Evolutionary conservation across 2,329 filamentous ascomycete species (phyloP), one percentile per base, ranked within the genome.

Genomic region (Tolypocladium paradoxum): DNA sequence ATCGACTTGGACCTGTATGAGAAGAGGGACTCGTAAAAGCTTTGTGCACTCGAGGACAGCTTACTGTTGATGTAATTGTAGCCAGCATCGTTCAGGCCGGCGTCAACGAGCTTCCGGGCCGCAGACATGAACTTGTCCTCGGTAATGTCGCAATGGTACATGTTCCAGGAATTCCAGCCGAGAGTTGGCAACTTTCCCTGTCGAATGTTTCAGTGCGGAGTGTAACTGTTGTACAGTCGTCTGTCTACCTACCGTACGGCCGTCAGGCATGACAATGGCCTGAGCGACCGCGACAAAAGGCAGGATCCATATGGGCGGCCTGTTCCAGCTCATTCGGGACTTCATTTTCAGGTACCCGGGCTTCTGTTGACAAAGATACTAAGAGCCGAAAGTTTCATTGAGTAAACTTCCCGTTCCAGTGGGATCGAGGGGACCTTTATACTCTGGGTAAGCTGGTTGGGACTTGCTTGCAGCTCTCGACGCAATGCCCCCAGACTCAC

Each of bases 121-220:
- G 74, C 71, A 29, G 68, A 66, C 8, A 78, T 56, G 56, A 82
- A 74, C n/a, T 74, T 68, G 3, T 65, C 64, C 59, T 79, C 74
- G 51, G 71, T 72, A 52, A 81, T 77, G 52, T 76, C 65, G 63
- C 77, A 79, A 29, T 65, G 65, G 56, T 76, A 77, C 20, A 73
- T 72, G 60, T 81, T 81, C 76, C 76, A 79, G 4, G 73, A 74
- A 56, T 76, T 77, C 71, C 73, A 78, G 4, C 74, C 75, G 49
- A 75, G 60, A 3, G 71, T 70, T 0, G 73, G 72, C 2, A 73
- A 62, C 37, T 57, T 58, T 16, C 56, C 56, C 53, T 55, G 16
- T 8, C 6, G 8, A 7, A 7, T 8, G 4, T 7, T 29, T 27
- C 29, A 46, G 27, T 45, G 16, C 9, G 6, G 14, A 27, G 16